phyloP scores from a whole-genome alignment of 345 rosid species.

The Linum usitatissimum region DNA sequence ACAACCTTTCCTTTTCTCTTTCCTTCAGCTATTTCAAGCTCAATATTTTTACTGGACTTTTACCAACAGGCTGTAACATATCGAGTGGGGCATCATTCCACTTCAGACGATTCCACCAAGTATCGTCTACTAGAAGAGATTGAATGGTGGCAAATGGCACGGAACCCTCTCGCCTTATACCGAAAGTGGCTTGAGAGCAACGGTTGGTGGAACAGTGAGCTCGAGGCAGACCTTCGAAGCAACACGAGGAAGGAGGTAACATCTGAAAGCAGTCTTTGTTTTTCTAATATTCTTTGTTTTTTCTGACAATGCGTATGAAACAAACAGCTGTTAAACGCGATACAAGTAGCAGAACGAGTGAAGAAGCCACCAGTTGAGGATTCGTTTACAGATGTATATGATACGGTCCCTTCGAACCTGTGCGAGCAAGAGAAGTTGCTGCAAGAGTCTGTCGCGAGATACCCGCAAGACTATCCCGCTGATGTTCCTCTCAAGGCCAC shows the following conservation, averaged over 20 bases:
- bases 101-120: slow-evolving; percentile 90
- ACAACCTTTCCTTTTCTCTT: too few species aligned
- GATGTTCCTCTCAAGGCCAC: slow-evolving; percentile 34
- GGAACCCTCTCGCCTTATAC: slow-evolving; percentile 58
- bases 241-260: slow-evolving; percentile 59
- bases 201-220: slow-evolving; percentile 71
- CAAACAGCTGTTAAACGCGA: slow-evolving; percentile 55
- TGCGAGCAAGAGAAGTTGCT: slow-evolving; percentile 52
- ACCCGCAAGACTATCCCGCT: slow-evolving; percentile 62
- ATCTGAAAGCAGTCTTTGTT: background rate
- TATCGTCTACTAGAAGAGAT: slow-evolving; percentile 69
- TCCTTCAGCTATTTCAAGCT: too few species aligned
- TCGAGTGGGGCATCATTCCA: slow-evolving; percentile 82
- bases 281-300: background rate
- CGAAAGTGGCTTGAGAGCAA: slow-evolving; percentile 58
- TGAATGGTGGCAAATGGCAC: slow-evolving; percentile 48
- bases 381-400: slow-evolving; percentile 67
- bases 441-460: slow-evolving; percentile 37
- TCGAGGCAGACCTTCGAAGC: slow-evolving; percentile 52
- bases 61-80: slow-evolving; percentile 65
- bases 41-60: background rate
- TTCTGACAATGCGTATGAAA: background rate
- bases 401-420: slow-evolving; percentile 57
- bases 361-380: slow-evolving; percentile 60
- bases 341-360: slow-evolving; percentile 60